Base-by-base conservation (phyloP, 1,139 yeast species). In the Diutina catenulata region DNA sequence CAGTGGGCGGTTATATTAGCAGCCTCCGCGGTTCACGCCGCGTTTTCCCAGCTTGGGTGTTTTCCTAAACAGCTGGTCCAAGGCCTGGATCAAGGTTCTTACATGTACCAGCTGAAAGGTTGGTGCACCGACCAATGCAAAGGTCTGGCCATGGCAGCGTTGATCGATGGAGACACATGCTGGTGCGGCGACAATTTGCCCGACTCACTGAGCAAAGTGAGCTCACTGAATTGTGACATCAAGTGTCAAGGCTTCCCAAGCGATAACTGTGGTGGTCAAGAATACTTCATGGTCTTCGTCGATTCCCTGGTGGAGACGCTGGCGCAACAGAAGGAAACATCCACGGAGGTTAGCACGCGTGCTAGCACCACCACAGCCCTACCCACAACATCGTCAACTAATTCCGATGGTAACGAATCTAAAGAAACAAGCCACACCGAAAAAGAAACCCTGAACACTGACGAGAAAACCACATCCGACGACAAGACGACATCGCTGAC, bases 211-310 rank as follows among this genome's bases (percentile, higher is more conserved):
- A 56, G 55, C 29, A 50, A 57, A 40, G 63, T 58, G 2, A 53
- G 45, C 41, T 47, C 45, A 25, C 52, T 62, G 24, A 56, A 65
- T 37, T 80, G 91, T 59, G 48, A 64, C 39, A 49, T 52, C 3
- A 41, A 53, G 2, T 80, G 91, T 56, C 53, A 56, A 35, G 88
- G 87, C 5, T 80, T 70, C 53, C 68, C 68, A 2, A 42, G 47
- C 7, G 79, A 75, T 43, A 63, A 53, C 18, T 80, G 91, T 57
- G 91, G 91, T 47, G 84, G 84, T n/a, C 36, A 47, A 32, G 56
- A 55, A 20, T 70, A 68, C 45, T 67, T 69, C 47, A 60, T 70
- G 38, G 73, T 80, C 9, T 76, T 65, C 45, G 49, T 52, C 13
- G 63, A 68, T 45, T 53, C 58, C 13, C 64, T 57, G 36, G 55